These are phyloP conservation scores for Cercospora zeae-maydis DNA, from an alignment of 2,329 filamentous ascomycete species.

Conservation along the genomic window DNA sequence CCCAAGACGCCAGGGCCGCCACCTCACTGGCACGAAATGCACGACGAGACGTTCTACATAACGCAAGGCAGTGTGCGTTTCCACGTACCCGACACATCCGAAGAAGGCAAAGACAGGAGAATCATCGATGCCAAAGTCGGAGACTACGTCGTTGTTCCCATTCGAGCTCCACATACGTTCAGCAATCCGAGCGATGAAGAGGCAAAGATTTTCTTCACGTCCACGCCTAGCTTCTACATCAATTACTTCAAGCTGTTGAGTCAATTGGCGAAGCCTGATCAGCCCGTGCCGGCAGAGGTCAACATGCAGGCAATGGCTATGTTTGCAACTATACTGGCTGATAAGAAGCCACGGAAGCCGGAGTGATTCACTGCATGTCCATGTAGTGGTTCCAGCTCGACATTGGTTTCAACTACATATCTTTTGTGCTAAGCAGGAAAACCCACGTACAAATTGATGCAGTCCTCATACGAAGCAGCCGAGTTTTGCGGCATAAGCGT, in stretches of 20 bases:
- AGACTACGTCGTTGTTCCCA: constrained; percentile 56
- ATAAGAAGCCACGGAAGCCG: constrained; percentile 38
- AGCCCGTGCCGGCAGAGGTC: constrained; percentile 48
- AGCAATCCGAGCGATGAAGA: constrained; percentile 54
- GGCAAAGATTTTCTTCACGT: constrained; percentile 56
- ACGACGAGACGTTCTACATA: constrained; percentile 58
- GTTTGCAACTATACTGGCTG: constrained; percentile 50
- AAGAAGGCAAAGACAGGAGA: constrained; percentile 35
- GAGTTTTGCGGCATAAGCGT: neutral
- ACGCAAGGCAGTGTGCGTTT: constrained; percentile 52
- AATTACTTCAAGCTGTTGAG: constrained; percentile 56
- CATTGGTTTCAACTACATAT: neutral
- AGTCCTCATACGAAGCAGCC: neutral
- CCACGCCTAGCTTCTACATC: constrained; percentile 56
- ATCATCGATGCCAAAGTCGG: constrained; percentile 50
- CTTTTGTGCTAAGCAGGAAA: neutral
- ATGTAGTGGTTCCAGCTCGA: neutral
- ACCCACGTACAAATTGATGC: neutral
- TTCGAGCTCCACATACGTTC: constrained; percentile 55
- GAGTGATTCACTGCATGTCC: constrained; percentile 9
- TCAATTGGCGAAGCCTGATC: constrained; percentile 45
- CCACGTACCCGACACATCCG: constrained; percentile 41
- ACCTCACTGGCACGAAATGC: constrained; percentile 56
- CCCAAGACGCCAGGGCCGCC: constrained; percentile 48
- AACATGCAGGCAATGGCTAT: constrained; percentile 49